Base-by-base conservation (phyloP, 495 filamentous ascomycete genomes). In the Baudoinia panamericana region DNA sequence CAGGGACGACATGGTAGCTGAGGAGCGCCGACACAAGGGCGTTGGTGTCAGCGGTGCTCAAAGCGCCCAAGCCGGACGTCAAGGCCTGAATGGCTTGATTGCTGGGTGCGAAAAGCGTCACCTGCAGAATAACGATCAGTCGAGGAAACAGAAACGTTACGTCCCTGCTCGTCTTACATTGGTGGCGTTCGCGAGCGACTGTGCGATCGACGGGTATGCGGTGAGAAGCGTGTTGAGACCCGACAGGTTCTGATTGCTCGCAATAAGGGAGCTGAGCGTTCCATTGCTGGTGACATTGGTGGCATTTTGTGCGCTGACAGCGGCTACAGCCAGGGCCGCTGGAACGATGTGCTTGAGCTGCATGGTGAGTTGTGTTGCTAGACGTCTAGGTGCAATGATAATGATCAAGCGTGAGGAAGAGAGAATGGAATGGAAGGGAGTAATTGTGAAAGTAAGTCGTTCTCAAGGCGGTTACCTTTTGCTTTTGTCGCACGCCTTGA, bases 1-100 rank as follows among this genome's bases (percentile, higher is more conserved):
- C 78, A 33, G 71, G 65, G 12, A 84, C 59, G 31, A 83, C 66
- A 56, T 84, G 79, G 53, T 84, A 84, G 39, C 53, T 53, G 16
- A 84, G 57, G 18, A 81, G 51, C 15, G 72, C 71, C 16, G 62
- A 34, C 12, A 51, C 49, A 8, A 52, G 56, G 3, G 63, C 45
- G 32, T 48, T 18, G 20, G 22, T 29, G 32, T 28, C 22, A 21
- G 11, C 20, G 8, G 52, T 30, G 4, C 55, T 28, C 17, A 54
- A 52, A 12, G 51, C 39, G 1, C 59, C 56, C 2, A 41, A 51
- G 0, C 53, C 30, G 5, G 51, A 53, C 40, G 57, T 52, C 23
- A 73, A 54, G 13, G 54, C 52, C 3, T 31, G 28, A 15, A 82
- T 57, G 1, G 79, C 77, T 19, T 68, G 55, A 53, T 83, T 75